Percentiles rank a stretch among this genome's conserved stretches.
These are phyloP conservation scores for Cryptococcus sp. DNA, from an alignment of 1,284 basidiomycete species.

Conservation along the genomic window DNA sequence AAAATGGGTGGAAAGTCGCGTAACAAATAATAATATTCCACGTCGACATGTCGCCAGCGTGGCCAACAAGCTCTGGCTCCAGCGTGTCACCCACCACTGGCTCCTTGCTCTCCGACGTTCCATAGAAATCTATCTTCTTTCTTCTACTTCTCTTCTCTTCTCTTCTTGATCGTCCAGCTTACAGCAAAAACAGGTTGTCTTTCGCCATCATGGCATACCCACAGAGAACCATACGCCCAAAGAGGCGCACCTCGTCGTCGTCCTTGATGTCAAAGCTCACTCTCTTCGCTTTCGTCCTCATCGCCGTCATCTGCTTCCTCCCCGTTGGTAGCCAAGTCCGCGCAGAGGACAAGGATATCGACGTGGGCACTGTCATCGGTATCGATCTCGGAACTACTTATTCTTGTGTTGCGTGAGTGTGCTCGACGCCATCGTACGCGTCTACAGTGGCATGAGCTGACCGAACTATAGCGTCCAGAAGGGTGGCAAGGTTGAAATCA, in stretches of 20 bases:
- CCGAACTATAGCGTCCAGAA: conserved; percentile 71
- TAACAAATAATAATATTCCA: conserved; percentile 8
- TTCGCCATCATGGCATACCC: conserved; percentile 35
- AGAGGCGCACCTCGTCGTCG: conserved; percentile 26
- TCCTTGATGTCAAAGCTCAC: conserved; percentile 46
- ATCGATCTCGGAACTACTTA: conserved; percentile 64
- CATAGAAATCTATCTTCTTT: conserved; percentile 17
- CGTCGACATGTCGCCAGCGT: conserved; percentile 16
- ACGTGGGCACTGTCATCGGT: conserved; percentile 90
- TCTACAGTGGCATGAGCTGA: not conserved
- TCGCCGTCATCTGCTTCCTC: conserved; percentile 53
- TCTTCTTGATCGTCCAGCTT: not conserved
- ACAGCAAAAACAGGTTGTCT: too few species aligned
- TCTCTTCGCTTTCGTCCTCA: conserved; percentile 48
- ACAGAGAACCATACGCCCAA: conserved; percentile 24
- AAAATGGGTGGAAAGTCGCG: conserved; percentile 25
- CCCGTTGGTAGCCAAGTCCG: conserved; percentile 40
- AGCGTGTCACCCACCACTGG: conserved; percentile 13
- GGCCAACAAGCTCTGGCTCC: conserved; percentile 7
- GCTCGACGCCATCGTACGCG: not conserved
- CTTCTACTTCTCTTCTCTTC: conserved; percentile 10
- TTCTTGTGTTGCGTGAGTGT: conserved; percentile 59
- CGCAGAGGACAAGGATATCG: conserved; percentile 53
- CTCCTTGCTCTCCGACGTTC: conserved; percentile 5
- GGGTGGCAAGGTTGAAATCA: conserved; percentile 90